phyloP scores from a whole-genome alignment of 2,329 filamentous ascomycete species.

The Drechslerella dactyloides region DNA sequence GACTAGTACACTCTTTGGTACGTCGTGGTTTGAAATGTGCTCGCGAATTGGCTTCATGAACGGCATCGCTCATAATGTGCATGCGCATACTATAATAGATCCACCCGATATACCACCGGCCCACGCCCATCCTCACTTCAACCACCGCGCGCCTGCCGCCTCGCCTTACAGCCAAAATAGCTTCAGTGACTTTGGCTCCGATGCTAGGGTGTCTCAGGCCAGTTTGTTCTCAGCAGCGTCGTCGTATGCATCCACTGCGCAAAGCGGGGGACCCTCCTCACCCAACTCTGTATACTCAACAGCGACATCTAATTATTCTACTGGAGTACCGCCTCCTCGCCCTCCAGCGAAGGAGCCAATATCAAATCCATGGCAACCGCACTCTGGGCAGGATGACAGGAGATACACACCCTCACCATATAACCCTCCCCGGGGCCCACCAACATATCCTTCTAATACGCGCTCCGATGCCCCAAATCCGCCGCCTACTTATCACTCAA shows the following conservation, averaged over 20 bases:
- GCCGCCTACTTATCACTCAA: constrained; percentile 14
- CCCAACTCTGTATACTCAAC: constrained; percentile 6
- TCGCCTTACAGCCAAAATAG: constrained; percentile 28
- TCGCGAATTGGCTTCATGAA: no score
- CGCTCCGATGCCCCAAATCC: constrained; percentile 9
- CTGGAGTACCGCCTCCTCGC: constrained; percentile 20
- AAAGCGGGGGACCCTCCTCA: constrained; percentile 7
- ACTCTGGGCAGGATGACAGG: constrained; percentile 26
- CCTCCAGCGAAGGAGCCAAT: constrained; percentile 31
- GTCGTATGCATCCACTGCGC: constrained; percentile 13
- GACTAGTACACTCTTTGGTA: constrained; percentile 41
- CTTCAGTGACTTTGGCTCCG: constrained; percentile 10
- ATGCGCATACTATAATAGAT: constrained; percentile 3
- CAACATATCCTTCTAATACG: constrained; percentile 2
- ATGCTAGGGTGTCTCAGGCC: constrained; percentile 13
- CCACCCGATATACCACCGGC: constrained; percentile 21
- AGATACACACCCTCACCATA: constrained; percentile 14
- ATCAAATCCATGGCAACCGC: constrained; percentile 14
- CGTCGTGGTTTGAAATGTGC: not conserved
- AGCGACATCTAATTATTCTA: not conserved
- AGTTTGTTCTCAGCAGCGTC: constrained; percentile 19
- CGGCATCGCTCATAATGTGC: no score
- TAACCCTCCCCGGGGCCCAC: not conserved
- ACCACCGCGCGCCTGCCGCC: constrained; percentile 26
- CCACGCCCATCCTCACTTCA: constrained; percentile 8